Evolutionary conservation across 192 early-diverging fungal species (phyloP), one percentile per base, ranked within the genome.

Genomic region (Entomortierella parvispora): DNA sequence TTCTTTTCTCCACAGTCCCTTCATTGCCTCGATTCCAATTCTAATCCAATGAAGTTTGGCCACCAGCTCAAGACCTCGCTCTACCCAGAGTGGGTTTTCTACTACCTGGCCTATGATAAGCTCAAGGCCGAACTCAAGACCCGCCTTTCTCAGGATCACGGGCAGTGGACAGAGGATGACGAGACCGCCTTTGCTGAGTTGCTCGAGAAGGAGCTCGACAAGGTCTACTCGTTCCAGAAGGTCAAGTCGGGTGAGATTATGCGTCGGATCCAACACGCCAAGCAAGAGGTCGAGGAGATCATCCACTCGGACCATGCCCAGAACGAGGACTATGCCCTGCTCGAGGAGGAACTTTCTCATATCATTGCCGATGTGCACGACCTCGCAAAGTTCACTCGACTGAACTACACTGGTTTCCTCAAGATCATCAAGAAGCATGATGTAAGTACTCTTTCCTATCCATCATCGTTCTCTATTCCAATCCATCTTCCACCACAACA

Each of bases 361-460:
- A 92, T 95, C 54, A 93, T 93, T 67, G 86, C 88, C 54, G 93
- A 93, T 75, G 90, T 93, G 14, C 92, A 93, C 72, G 91, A 95
- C 81, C 84, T 95, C 53, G 90, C 92, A 56, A 93, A 93, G 80
- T 95, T 90, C 57, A 90, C 90, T 20, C 82, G 93, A 12, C 84
- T 95, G 69, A 95, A 95, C 80, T 95, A 92, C 71, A 91, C 93
- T 43, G 93, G 90, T 26, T 95, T 95, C 65, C 81, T 92, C 59
- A 92, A 97, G 86, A 98, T 98, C 71, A 90, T 99, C 77, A 99
- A 99, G 76, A 99, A 99, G 82, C 98, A 99, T 84, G 98, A 99
- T 69, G 87, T 86, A 84, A 83, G 83, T 71, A 18, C 28, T 43
- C 54, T 31, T 59, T 44, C 33, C 40, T 51, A 29, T 14, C 17